Base-by-base conservation (phyloP, 73 alveolate genomes). In the Stentor coeruleus region DNA sequence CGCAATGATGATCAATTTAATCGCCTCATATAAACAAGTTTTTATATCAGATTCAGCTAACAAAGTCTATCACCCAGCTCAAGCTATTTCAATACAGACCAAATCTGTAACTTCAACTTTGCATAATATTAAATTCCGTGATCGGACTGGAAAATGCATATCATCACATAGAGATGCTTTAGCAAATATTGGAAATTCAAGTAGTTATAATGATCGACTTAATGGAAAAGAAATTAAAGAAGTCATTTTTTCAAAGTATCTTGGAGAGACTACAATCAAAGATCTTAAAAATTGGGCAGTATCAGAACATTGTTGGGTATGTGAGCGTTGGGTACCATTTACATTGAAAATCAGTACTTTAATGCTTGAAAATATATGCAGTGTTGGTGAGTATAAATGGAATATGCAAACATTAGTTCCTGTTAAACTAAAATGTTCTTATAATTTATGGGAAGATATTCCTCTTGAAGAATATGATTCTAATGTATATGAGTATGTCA, bases 271-370 rank as follows among this genome's bases (percentile, higher is more conserved):
- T 2, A 86, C 60, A 31, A 57, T 88, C 30, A 84, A 82, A 36
- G 80, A 35, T 30, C 76, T 80, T 15, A 38, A 79, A 38, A 38
- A 55, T 38, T 88, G 94, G 91, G 80, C 77, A 55, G 91, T 84
- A 33, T 66, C 83, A 39, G 42, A 40, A 37, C 58, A 88, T 39
- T 88, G 94, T 83, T 88, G 94, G 94, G 84, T 88, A 49, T 88
- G 94, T 66, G 94, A 88, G 40, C 74, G 87, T 36, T 88, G 94
- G 94, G 88, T 66, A 20, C n/a, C 37, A 28, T 66, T 28, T 31
- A 31, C n/a, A 37, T 15, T 66, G 15, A 66, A 66, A 66, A 66
- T 66, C 39, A 20, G 39, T 31, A 28, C 37, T 28, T 26, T 11
- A 1, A 26, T 11, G 39, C 41, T 66, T 1, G 37, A 66, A 66